phyloP scores from a whole-genome alignment of 495 filamentous ascomycete genomes.

The Penicillium turbatum region DNA sequence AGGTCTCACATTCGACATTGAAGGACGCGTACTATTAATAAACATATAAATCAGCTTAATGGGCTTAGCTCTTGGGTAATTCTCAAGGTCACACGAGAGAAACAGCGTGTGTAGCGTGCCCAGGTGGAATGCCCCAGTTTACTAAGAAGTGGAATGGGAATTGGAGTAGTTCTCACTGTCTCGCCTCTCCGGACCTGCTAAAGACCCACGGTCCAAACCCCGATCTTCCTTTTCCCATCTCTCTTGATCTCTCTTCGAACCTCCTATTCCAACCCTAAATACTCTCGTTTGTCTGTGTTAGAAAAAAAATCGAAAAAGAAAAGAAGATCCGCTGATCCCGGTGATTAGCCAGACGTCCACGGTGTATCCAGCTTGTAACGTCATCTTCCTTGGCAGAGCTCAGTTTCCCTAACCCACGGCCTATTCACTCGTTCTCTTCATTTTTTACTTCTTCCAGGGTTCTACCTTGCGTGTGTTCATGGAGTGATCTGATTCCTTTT shows the following conservation, averaged over 20 bases:
- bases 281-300: too few species aligned
- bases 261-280: neutral
- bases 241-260: conserved; percentile 1
- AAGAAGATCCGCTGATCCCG: neutral
- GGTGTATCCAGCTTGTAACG: conserved; percentile 1
- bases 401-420: conserved; percentile 2
- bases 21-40: too few species aligned
- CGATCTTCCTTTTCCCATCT: conserved; percentile 7
- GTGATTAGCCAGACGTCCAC: neutral
- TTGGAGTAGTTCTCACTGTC: neutral
- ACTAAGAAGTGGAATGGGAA: neutral
- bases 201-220: neutral
- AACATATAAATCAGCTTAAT: neutral
- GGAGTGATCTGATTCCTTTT: neutral
- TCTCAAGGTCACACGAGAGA: neutral
- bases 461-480: neutral
- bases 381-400: conserved; percentile 9
- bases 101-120: too few species aligned
- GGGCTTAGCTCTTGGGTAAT: neutral
- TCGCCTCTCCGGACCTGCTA: too few species aligned
- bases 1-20: neutral
- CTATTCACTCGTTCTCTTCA: conserved; percentile 4
- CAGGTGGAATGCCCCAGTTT: neutral
- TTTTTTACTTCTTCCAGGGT: conserved; percentile 1
- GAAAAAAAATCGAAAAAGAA: too few species aligned